Base-by-base conservation (phyloP, 176 grass and related monocot species). In the Carex kokanica region DNA sequence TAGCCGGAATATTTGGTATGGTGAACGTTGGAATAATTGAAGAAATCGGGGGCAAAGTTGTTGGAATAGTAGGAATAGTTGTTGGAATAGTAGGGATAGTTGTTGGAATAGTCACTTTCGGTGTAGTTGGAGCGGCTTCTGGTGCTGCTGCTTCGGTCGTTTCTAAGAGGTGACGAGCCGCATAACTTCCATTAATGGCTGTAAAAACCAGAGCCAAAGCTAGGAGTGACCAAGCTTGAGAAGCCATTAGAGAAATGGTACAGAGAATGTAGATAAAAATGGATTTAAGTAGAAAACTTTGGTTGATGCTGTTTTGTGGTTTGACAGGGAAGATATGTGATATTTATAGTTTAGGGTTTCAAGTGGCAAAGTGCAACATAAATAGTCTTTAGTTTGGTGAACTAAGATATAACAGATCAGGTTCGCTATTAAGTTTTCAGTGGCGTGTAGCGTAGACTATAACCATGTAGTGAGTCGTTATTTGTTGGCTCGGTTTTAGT, bases 91-190 rank as follows among this genome's bases (percentile, higher is more conserved):
- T 16, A 13, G 85, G 72, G 54, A 89, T 77, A 27, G 74, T 62
- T 8, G 84, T 62, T 8, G 75, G 72, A 25, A 78, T 54, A 86
- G 84, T 54, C 18, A 87, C 85, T 53, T 86, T 79, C 53, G 85
- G 83, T 25, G 84, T 87, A 38, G 78, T 24, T 17, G 64, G 55
- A 4, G 85, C 63, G 4, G 85, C 25, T 7, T 86, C 85, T 74
- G 88, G 86, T 47, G 91, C 74, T 0, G 85, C 68, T 24, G 83
- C 90, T 85, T 81, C 18, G 3, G 78, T 54, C 43, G 89, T 90
- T 52, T 93, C 94, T 78, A 97, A 77, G 47, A 97, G 87, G 77
- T 23, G 83, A 25, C 91, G 91, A 81, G 89, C 78, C 0, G 87
- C 94, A 0, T 80, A 81, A 75, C 89, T 90, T 58, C 87, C 72